Base-by-base conservation (phyloP, 768 basidiomycete species). In the Boletus speciosus region DNA sequence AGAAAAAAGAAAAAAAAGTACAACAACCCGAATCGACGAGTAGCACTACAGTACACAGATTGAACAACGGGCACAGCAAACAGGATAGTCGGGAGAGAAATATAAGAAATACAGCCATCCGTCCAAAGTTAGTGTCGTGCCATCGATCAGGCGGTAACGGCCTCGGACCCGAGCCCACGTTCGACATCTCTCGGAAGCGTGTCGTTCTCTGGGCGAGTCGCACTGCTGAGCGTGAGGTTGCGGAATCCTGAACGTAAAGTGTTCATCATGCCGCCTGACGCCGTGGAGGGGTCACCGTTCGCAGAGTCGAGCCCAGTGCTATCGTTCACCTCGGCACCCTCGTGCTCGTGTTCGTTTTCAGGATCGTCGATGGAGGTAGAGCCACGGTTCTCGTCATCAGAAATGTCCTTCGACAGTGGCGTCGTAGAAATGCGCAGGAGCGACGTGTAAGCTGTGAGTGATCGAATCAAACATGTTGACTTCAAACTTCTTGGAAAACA, bases 381-480 rank as follows among this genome's bases (percentile, higher is more conserved):
- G 1, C 47, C 41, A 42, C 52, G 68, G 21, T 67, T 42, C 32
- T 65, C 70, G 7, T 72, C 69, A 37, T 72, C 68, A 10, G 65
- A 70, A 19, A 70, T 61, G 35, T 74, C 73, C 58, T 76, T 77
- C 11, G 71, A 65, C 16, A 85, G 84, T 5, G 85, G 79, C 6
- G 76, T 74, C 1, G 88, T 88, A 4, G 91, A 90, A 47, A 96
- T 85, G 39, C 93, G 80, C 23, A 96, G 73, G 35, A 95, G 78
- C 1, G 93, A 93, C 0, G 92, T 93, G 64, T 96, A 96, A 11
- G 93, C 90, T 93, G 58, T 9, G 25, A 27, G 51, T 6, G 4
- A 19, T 36, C 21, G 27, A 4, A 16, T 35, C 57, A 54, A 36
- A 49, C 48, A 37, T 16, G 55, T 45, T n/a, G 16, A 8, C 31